Conservation (phyloP, 176 grass and related monocot genomes). For the Alloteropsis semialata region DNA sequence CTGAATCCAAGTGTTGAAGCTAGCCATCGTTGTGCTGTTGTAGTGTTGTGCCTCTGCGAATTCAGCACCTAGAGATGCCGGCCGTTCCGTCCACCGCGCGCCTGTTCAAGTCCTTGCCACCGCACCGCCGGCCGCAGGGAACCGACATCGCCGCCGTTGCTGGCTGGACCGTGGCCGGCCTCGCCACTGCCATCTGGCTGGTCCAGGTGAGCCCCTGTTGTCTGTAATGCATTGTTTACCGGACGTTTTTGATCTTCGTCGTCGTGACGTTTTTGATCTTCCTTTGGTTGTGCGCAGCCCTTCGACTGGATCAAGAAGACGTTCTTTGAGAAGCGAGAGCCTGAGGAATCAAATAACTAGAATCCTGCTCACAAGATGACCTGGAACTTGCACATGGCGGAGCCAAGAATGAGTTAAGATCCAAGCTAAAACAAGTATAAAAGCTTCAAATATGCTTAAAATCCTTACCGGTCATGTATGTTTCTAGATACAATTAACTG, state of each 20-base stretch:
- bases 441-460: no score
- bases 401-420: no score
- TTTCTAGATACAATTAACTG: no score
- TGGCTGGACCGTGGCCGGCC: conserved; percentile 33
- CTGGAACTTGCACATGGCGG: not conserved
- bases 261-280: not conserved
- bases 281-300: conserved; percentile 16
- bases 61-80: not conserved
- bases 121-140: conserved; percentile 28
- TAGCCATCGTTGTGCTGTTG: not conserved
- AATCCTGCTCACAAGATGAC: not conserved
- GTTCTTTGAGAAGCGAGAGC: conserved; percentile 32
- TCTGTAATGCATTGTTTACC: no score
- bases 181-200: conserved; percentile 41
- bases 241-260: no score
- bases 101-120: conserved; percentile 33
- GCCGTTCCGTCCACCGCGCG: not conserved
- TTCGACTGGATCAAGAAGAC: conserved; percentile 57
- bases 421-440: no score
- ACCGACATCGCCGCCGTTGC: conserved; percentile 30
- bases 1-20: not conserved
- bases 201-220: conserved; percentile 27
- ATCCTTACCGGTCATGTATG: no score
- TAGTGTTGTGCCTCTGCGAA: not conserved
- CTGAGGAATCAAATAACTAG: conserved; percentile 17